Evolutionary conservation across 2,329 filamentous ascomycete species (phyloP).

Genomic region (Emmonsiellopsis sp.): DNA sequence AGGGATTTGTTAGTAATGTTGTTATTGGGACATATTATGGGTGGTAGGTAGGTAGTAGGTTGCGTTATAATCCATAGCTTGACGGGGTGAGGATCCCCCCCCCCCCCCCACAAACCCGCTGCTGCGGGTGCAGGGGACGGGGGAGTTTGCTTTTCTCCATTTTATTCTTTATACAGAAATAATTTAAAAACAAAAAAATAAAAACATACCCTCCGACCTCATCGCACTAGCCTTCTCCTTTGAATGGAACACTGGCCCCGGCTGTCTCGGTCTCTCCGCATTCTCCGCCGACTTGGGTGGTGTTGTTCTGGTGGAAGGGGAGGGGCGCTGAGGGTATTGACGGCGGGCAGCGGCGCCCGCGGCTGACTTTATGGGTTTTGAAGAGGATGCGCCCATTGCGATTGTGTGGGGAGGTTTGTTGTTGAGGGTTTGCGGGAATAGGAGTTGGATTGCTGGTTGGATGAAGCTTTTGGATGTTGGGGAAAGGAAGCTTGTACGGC

Average conservation of each 20-base stretch:
- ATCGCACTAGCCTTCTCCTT: slow-evolving; percentile 23
- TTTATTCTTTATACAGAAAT: neutral
- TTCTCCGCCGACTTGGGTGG: slow-evolving; percentile 14
- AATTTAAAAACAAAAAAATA: neutral
- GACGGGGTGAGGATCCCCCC: too few species aligned
- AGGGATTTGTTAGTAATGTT: neutral
- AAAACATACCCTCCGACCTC: slow-evolving; percentile 25
- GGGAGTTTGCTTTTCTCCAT: neutral
- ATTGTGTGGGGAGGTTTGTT: neutral
- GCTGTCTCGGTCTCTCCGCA: neutral
- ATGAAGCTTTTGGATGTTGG: neutral
- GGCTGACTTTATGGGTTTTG: slow-evolving; percentile 45
- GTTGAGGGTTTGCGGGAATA: neutral
- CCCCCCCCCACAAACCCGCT: too few species aligned
- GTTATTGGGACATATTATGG: neutral
- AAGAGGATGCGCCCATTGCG: slow-evolving; percentile 49
- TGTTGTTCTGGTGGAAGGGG: slow-evolving; percentile 28
- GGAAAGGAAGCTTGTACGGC: neutral
- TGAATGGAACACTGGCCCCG: slow-evolving; percentile 25
- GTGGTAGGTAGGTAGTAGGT: neutral
- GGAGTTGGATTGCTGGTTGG: neutral
- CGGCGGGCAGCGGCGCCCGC: slow-evolving; percentile 41
- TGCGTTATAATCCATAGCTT: neutral
- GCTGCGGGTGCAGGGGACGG: neutral
- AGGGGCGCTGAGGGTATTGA: slow-evolving; percentile 45